phyloP scores from a whole-genome alignment of 2,329 filamentous ascomycete genomes.

The Fusarium hainanense region DNA sequence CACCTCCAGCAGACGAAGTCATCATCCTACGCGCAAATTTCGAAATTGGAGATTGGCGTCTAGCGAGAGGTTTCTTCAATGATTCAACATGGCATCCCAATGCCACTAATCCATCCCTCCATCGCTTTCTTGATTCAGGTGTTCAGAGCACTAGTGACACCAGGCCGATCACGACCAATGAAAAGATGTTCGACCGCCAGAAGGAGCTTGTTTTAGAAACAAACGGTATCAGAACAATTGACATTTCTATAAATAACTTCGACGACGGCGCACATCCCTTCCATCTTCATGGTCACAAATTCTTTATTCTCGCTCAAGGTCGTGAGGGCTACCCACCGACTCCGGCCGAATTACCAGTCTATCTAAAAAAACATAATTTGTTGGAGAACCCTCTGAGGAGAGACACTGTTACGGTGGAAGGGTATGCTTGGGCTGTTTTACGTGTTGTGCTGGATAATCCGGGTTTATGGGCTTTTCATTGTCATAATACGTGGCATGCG shows the following conservation, averaged over 20 bases:
- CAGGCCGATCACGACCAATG: conserved; percentile 42
- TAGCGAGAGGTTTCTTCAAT: conserved; percentile 67
- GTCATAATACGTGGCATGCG: conserved; percentile 68
- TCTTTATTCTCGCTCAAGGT: conserved; percentile 58
- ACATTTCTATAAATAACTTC: conserved; percentile 69
- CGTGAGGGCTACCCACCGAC: conserved; percentile 51
- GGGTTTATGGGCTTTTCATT: conserved; percentile 69
- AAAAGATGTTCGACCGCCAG: conserved; percentile 44
- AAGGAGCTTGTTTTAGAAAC: conserved; percentile 61
- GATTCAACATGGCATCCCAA: conserved; percentile 60
- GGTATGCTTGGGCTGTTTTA: conserved; percentile 65
- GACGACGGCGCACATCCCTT: conserved; percentile 61
- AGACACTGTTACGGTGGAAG: conserved; percentile 63
- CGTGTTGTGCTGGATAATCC: conserved; percentile 67
- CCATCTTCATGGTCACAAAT: conserved; percentile 70
- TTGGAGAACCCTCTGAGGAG: conserved; percentile 51
- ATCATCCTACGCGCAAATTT: conserved; percentile 64
- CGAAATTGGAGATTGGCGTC: conserved; percentile 64
- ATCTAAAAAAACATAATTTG: conserved; percentile 41
- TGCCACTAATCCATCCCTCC: conserved; percentile 50
- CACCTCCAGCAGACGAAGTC: conserved; percentile 54
- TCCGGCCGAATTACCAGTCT: conserved; percentile 37
- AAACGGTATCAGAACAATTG: conserved; percentile 63
- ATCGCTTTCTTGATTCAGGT: conserved; percentile 49
- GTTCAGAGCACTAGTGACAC: conserved; percentile 23